A percentile compares a stretch with the other conserved stretches of the same genome.
Conservation (phyloP, 2,329 filamentous ascomycete species). For the Grosmannia clavigera region DNA sequence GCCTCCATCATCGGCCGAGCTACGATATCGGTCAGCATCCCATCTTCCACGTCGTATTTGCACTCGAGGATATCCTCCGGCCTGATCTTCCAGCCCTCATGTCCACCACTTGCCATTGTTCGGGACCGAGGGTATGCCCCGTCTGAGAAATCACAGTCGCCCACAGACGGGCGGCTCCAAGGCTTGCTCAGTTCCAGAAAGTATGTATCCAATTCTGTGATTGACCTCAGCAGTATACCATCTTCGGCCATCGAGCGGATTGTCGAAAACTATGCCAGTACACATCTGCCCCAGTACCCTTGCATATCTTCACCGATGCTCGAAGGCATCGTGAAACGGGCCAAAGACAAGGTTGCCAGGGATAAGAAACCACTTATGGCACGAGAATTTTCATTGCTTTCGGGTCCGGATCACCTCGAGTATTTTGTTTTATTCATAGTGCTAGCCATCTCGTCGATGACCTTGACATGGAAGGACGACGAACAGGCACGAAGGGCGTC, state of each 20-base stretch:
- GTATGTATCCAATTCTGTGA: not conserved
- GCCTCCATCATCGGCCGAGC: not conserved
- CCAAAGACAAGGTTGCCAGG: not conserved
- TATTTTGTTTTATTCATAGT: conserved; percentile 22
- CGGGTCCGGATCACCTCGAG: conserved; percentile 1
- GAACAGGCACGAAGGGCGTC: conserved; percentile 1
- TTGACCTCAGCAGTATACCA: conserved; percentile 2
- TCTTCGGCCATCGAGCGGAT: conserved; percentile 1
- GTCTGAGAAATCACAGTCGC: not conserved
- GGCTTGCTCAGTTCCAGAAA: not conserved
- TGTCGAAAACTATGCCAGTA: conserved; percentile 2
- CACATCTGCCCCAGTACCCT: conserved; percentile 3
- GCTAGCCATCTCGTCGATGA: conserved; percentile 23
- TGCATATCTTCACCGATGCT: not conserved
- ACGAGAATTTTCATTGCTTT: not conserved
- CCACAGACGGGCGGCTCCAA: not conserved
- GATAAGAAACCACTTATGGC: not conserved
- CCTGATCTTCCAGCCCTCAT: conserved; percentile 2
- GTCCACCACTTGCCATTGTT: not conserved
- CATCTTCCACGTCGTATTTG: not conserved
- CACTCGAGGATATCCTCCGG: not conserved
- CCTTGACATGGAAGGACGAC: conserved; percentile 30
- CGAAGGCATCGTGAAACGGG: not conserved
- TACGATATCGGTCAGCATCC: not conserved
- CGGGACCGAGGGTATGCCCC: not conserved